Evolutionary conservation across 2,329 filamentous ascomycete species (phyloP).

Genomic region (Dryadomyces quercivorus): DNA sequence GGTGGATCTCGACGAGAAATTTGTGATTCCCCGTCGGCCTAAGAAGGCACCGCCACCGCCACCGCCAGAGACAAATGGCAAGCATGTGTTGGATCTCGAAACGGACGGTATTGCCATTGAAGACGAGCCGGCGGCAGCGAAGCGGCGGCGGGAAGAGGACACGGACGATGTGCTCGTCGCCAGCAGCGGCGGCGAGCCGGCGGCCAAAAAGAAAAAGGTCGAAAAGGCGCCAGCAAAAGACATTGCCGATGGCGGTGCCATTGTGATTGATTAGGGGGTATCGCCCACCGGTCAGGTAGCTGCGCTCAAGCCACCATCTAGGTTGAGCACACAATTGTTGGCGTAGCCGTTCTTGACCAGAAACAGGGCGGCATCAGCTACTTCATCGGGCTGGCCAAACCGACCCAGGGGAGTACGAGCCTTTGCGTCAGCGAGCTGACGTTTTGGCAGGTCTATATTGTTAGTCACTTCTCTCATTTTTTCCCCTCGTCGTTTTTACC

Average conservation of each 20-base stretch:
- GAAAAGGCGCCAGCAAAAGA: slow-evolving; percentile 37
- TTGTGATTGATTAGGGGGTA: slow-evolving; percentile 45
- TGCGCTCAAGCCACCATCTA: slow-evolving; percentile 75
- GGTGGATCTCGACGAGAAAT: slow-evolving; percentile 26
- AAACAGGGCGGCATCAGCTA: slow-evolving; percentile 74
- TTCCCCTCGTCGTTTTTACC: neutral
- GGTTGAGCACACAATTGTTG: slow-evolving; percentile 75
- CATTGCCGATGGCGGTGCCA: slow-evolving; percentile 40
- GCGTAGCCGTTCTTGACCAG: slow-evolving; percentile 68
- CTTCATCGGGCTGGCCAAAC: slow-evolving; percentile 56
- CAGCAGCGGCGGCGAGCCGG: slow-evolving; percentile 13
- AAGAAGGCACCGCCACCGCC: slow-evolving; percentile 25
- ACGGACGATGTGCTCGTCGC: slow-evolving; percentile 20
- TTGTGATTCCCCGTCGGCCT: slow-evolving; percentile 41
- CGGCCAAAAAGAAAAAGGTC: slow-evolving; percentile 37
- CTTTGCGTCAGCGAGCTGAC: neutral
- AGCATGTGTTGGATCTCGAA: slow-evolving; percentile 22
- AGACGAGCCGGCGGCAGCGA: slow-evolving; percentile 19
- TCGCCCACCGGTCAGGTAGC: slow-evolving; percentile 11
- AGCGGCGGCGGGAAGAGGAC: slow-evolving; percentile 29
- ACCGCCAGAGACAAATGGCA: slow-evolving; percentile 21
- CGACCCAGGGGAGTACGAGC: slow-evolving; percentile 49
- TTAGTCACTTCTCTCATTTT: neutral
- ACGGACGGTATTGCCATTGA: slow-evolving; percentile 21
- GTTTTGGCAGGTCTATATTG: slow-evolving; percentile 1